Evolutionary conservation across 352 stramenopile species (phyloP).

Genomic region (Pilasporangium apinafurcum): DNA sequence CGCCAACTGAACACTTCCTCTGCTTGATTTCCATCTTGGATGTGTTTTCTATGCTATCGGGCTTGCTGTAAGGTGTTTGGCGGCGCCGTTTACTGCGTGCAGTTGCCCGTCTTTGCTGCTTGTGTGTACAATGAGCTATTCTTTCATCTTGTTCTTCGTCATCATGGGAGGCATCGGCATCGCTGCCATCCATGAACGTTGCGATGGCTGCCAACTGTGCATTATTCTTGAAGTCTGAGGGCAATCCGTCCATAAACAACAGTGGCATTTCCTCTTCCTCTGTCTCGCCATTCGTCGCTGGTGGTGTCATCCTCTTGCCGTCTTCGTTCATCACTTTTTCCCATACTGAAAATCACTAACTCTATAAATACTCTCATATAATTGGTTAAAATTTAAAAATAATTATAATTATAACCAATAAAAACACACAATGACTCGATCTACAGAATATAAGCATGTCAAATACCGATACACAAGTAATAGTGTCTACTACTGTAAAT

Average conservation of each 20-base stretch:
- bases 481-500: neutral
- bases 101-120: neutral
- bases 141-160: neutral
- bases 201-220: constrained; percentile 67
- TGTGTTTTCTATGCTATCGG: constrained; percentile 16
- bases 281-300: neutral
- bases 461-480: too few relatives aligned
- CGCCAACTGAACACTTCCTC: constrained; percentile 4
- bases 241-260: constrained; percentile 68
- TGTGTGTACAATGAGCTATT: too few relatives aligned
- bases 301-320: neutral
- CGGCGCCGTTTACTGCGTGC: neutral
- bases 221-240: constrained; percentile 55
- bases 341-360: too few relatives aligned
- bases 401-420: too few relatives aligned
- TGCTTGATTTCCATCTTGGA: neutral
- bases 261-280: constrained; percentile 68
- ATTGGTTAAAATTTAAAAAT: too few relatives aligned
- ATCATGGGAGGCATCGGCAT: constrained; percentile 9
- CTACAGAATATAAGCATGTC: too few relatives aligned
- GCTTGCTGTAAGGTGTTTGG: constrained; percentile 4
- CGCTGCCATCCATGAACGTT: constrained; percentile 65
- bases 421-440: too few relatives aligned
- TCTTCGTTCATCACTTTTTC: neutral
- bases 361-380: too few relatives aligned